Evolutionary conservation across 1,139 yeast genomes (phyloP).

Genomic region (Blastobotrys indianensis): DNA sequence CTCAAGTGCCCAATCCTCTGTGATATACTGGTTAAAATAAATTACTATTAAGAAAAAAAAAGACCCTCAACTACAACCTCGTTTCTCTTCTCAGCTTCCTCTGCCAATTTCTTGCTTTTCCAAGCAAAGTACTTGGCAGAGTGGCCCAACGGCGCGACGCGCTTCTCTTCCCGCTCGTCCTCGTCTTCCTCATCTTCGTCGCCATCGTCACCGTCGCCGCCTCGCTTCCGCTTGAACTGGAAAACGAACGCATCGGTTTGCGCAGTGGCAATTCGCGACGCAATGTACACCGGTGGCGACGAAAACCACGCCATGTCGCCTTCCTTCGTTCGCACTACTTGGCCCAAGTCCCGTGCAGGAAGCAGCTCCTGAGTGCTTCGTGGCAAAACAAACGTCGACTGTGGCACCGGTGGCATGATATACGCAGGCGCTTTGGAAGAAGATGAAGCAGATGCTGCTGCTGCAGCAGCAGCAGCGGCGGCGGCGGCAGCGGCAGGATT

Average conservation of each 20-base stretch:
- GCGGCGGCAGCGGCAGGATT: not conserved
- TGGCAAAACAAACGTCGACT: constrained; percentile 28
- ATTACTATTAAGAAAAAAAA: too few species aligned
- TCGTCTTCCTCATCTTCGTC: constrained; percentile 14
- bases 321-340: constrained; percentile 25
- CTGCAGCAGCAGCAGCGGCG: constrained; percentile 4
- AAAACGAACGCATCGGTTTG: constrained; percentile 12
- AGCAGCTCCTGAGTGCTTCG: constrained; percentile 22
- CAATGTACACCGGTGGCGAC: constrained; percentile 63
- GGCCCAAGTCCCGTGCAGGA: constrained; percentile 22
- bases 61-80: too few species aligned
- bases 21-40: too few species aligned
- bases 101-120: constrained; percentile 35
- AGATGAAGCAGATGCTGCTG: constrained; percentile 2
- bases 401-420: constrained; percentile 24
- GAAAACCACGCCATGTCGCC: constrained; percentile 66
- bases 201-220: constrained; percentile 13
- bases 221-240: constrained; percentile 5
- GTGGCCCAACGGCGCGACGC: constrained; percentile 48
- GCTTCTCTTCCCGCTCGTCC: constrained; percentile 3
- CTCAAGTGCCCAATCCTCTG: too few species aligned
- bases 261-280: constrained; percentile 41
- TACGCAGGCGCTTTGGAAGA: constrained; percentile 15
- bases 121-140: constrained; percentile 67
- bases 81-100: not conserved